Evolutionary conservation across 306 rosid species (phyloP).

Genomic region (Quercus aquifolioides): DNA sequence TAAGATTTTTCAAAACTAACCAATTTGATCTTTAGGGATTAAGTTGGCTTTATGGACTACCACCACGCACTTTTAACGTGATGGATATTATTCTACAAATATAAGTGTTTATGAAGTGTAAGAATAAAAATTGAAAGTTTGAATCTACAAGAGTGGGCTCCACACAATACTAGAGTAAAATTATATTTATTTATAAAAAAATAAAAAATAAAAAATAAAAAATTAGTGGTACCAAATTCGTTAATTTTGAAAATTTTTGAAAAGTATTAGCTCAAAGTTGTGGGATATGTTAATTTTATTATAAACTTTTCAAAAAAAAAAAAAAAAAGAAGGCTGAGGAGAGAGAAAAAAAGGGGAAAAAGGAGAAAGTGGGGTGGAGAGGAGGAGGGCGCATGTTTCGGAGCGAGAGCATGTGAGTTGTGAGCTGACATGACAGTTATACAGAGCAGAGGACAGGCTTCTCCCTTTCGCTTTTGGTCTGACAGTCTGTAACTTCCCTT

Average conservation of each 20-base stretch:
- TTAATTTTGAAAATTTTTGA: too few relatives aligned
- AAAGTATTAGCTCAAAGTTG: too few relatives aligned
- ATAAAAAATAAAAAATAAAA: too few relatives aligned
- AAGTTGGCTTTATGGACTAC: accelerated
- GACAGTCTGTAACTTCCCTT: slow-evolving; percentile 21
- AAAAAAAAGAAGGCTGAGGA: not conserved
- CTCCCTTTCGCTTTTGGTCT: not conserved
- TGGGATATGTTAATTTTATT: too few relatives aligned
- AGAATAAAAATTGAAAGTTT: accelerated
- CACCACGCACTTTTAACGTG: accelerated
- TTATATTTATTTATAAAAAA: accelerated
- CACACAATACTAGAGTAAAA: too few relatives aligned
- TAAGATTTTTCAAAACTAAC: too few relatives aligned
- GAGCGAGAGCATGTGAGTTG: slow-evolving; percentile 37
- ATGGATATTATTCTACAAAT: accelerated
- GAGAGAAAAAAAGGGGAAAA: slow-evolving; percentile 15
- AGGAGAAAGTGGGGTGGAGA: slow-evolving; percentile 31
- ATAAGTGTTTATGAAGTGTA: accelerated
- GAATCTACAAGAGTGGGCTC: accelerated
- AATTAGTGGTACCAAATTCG: too few relatives aligned
- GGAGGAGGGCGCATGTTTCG: slow-evolving; percentile 9
- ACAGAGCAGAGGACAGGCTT: too few relatives aligned
- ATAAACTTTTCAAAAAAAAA: too few relatives aligned
- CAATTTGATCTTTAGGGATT: accelerated
- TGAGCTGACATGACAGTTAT: not conserved